Evolutionary conservation across 192 early-diverging fungal genomes (phyloP).

Genomic region (Linnemannia hyalina): DNA sequence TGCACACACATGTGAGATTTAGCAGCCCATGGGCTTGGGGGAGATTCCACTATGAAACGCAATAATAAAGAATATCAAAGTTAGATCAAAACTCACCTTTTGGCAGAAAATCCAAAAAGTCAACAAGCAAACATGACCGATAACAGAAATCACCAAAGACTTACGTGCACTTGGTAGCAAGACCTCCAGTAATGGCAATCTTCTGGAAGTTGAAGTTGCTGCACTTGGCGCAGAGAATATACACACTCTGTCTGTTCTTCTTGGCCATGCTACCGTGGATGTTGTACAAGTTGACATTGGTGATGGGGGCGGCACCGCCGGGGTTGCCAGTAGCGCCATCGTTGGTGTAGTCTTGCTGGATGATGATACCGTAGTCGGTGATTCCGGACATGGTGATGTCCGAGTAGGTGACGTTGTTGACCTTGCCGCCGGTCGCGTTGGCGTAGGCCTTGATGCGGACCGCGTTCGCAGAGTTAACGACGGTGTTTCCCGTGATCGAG

Average conservation of each 20-base stretch:
- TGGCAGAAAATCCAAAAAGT: background rate
- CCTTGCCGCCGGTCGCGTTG: conserved; percentile 56
- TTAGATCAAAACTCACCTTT: conserved; percentile 16
- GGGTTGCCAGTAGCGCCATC: conserved; percentile 50
- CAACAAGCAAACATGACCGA: background rate
- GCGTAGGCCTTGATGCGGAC: conserved; percentile 66
- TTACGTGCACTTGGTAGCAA: conserved; percentile 32
- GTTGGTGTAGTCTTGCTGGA: conserved; percentile 63
- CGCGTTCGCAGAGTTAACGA: conserved; percentile 54
- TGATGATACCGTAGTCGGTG: conserved; percentile 55
- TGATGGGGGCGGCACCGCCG: conserved; percentile 55
- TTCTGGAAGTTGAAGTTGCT: conserved; percentile 53
- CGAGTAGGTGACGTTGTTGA: conserved; percentile 61
- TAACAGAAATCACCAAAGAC: conserved; percentile 2
- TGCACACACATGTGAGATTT: conserved; percentile 2
- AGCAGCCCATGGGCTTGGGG: conserved; percentile 33
- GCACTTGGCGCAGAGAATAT: conserved; percentile 55
- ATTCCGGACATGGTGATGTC: conserved; percentile 56
- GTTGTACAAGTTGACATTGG: conserved; percentile 54
- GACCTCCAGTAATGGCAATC: conserved; percentile 39
- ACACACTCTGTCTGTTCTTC: conserved; percentile 20
- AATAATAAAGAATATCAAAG: conserved; percentile 9
- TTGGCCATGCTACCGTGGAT: conserved; percentile 53
- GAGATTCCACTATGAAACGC: conserved; percentile 33
- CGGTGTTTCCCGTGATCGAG: conserved; percentile 35